Evolutionary conservation across 208 protist species (phyloP), one percentile per base, ranked within the genome.

Genomic region (Trypanosoma cruzi): DNA sequence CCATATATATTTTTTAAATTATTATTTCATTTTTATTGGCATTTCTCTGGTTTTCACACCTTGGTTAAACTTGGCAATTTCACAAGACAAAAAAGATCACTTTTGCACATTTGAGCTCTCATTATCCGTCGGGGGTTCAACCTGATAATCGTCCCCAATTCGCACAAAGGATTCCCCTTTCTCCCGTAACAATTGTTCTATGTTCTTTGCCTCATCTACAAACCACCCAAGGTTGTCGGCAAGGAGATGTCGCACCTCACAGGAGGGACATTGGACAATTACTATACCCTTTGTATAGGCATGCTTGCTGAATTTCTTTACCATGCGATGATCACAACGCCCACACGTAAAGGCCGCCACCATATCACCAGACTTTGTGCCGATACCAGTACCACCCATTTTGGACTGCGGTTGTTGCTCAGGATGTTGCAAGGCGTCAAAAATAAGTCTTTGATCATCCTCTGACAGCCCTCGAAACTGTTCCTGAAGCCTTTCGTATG

Each of bases 221-320:
- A 97, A 81, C 91, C 92, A 98, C 42, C 92, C 92, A 36, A 97
- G 75, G 77, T 98, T 95, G 73, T 98, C 94, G 1, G 94, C 94
- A 40, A 98, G 69, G 24, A 98, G 79, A 70, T 98, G 94, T 74
- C 87, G 84, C 22, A 86, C 80, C 20, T 81, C 71, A 77, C 94
- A 98, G 58, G 82, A 80, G 26, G 89, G 84, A 60, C 94, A 98
- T 71, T 96, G 73, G 56, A 97, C 85, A 69, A 98, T 94, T 26
- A 98, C 94, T 50, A 97, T 94, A 18, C 94, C 94, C 31, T 96
- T 94, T 22, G 88, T 89, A 77, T 98, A 98, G 20, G 92, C 81
- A 73, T 95, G 84, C 64, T 95, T 96, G 55, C 81, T 93, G 77
- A 98, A 97, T 42, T 79, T 79, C 81, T 97, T 97, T 71, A 96